Evolutionary conservation across 441 rosid genomes (phyloP), one percentile per base, ranked within the genome.

Genomic region (Brassica balearica): DNA sequence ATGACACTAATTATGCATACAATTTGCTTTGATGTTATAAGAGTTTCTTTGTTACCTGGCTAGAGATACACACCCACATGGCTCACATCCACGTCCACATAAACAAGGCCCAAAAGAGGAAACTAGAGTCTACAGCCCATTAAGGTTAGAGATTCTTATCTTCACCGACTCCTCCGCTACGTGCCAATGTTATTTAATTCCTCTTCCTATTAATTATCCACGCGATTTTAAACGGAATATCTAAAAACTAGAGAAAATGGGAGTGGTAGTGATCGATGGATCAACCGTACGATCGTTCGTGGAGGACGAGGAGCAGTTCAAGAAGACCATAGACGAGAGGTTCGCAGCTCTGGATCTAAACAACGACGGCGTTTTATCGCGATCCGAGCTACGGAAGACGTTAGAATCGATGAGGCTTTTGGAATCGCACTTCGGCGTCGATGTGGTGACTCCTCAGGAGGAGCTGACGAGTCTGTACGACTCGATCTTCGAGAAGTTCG

Each of bases 221-320:
- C 69, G 25, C 34, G 62, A 58, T 8, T 25, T 6, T 23, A 12
- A 61, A 12, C 64, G n/a, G 1, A 23, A 27, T 51, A 46, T 8
- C 7, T 8, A 32, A 15, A 34, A 43, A 43, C 43, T 4, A 3
- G 11, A 22, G 11, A 66, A 83, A 69, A 92, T 92, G 97, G 95
- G 92, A 19, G 90, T 92, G 32, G 95, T 94, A 56, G 71, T 91
- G 6, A 90, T 94, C 67, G 96, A 94, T 19, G 98, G 98, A 61
- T 80, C 97, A 41, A 90, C 97, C 6, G 95, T 92, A 12, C 84
- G 86, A 0, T 85, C 82, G n/a, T 92, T 94, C 62, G 96, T 89
- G 23, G 73, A 43, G 14, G 87, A 91, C 81, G 94, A 91, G 43
- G 84, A 81, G 11, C 86, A 85, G 14, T 94, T 92, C 91, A 78